Base-by-base conservation (phyloP, 805 yeast genomes). In the Lipomyces yamanashiensis region DNA sequence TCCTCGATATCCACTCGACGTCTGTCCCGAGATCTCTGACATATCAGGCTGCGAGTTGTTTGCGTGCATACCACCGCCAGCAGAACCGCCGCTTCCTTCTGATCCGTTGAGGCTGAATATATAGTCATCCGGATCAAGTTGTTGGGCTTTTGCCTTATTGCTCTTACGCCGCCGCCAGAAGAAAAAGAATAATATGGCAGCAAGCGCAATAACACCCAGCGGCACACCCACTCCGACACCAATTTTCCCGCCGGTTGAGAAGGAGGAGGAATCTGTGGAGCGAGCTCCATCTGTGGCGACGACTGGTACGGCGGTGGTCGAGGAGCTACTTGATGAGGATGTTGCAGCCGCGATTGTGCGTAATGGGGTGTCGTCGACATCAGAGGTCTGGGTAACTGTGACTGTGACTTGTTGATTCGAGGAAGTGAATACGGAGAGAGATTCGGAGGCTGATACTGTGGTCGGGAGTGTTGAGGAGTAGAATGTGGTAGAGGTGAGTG, bases 181-280 rank as follows among this genome's bases (percentile, higher is more conserved):
- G 53, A 59, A 47, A 15, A 59, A 36, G 15, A 65, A 34, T 3
- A 59, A 17, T 8, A 55, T n/a, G 28, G 51, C 37, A 33, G 53
- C 61, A 28, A 65, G 36, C n/a, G 39, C 39, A 19, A 63, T n/a
- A 2, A 62, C 68, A 34, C 67, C 68, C 7, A 65, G 50, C 7
- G 67, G 60, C 6, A 65, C 67, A 40, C 64, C 68, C 33, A 65
- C 64, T 15, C 68, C 68, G 40, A 65, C 41, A 17, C 67, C 68
- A 17, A 65, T 48, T 34, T 65, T 65, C 17, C 66, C 64, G 15
- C 68, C 68, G n/a, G 68, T 59, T 13, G 67, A 61, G 7, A 65
- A 51, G 3, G 62, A 44, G 6, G 67, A 64, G 17, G 60, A 50
- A 9, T 43, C 36, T 36, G 54, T 7, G 1, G 55, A 33, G 8